Conservation (phyloP, 352 stramenopile species). For the Phytophthora melonis region DNA sequence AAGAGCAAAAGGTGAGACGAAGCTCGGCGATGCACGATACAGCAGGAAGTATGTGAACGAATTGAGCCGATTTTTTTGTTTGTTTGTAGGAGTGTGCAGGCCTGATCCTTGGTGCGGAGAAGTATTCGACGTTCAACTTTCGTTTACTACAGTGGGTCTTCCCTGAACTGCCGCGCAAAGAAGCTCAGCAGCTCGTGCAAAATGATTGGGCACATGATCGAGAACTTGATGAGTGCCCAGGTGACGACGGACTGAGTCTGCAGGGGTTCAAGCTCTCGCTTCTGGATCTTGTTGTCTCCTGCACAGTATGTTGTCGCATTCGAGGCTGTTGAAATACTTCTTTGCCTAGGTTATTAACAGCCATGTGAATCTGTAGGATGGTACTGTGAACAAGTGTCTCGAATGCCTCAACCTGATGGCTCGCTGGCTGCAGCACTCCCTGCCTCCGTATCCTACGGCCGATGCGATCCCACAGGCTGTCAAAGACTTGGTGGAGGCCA, state of each 20-base stretch:
- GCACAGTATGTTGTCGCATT: conserved; percentile 42
- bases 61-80: not conserved
- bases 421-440: conserved; percentile 45
- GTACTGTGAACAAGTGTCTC: conserved; percentile 48
- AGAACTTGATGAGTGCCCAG: conserved; percentile 57
- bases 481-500: conserved; percentile 11
- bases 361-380: conserved; percentile 29
- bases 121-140: conserved; percentile 61
- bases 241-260: conserved; percentile 48
- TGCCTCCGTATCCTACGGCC: conserved; percentile 26
- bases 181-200: conserved; percentile 49
- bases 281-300: conserved; percentile 55
- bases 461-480: not conserved
- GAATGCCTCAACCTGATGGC: conserved; percentile 60
- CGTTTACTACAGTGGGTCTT: conserved; percentile 63
- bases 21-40: not conserved
- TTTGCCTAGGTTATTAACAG: conserved; percentile 3
- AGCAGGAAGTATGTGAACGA: not conserved
- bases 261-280: conserved; percentile 61
- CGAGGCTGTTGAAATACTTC: not conserved
- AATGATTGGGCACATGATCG: conserved; percentile 61
- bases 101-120: conserved; percentile 49
- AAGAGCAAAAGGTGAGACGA: not conserved
- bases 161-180: conserved; percentile 51
- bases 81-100: conserved; percentile 42